These are phyloP conservation scores for Arthroderma sp. DNA, from an alignment of 2,329 filamentous ascomycete genomes.

Conservation along the genomic window DNA sequence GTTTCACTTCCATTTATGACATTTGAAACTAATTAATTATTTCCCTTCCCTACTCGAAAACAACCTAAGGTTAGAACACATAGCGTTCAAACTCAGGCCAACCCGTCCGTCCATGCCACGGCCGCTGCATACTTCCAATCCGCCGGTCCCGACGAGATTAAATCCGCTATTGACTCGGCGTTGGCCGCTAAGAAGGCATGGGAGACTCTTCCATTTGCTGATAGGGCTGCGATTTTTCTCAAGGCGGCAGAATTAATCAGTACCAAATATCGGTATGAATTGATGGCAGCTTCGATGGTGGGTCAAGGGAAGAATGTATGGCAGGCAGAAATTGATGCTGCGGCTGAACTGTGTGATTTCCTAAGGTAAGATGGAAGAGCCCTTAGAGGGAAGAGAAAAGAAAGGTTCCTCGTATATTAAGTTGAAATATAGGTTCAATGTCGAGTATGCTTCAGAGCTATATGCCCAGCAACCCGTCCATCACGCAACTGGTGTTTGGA, in stretches of 20 bases:
- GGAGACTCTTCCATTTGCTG: constrained; percentile 76
- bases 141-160: constrained; percentile 54
- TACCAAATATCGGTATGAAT: constrained; percentile 86
- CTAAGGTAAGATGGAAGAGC: constrained; percentile 8
- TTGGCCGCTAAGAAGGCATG: constrained; percentile 70
- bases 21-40: too few species aligned
- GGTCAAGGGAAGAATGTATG: constrained; percentile 96
- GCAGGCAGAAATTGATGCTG: constrained; percentile 97
- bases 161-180: constrained; percentile 67
- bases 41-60: too few species aligned
- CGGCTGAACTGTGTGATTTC: constrained; percentile 85
- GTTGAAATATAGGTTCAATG: constrained; percentile 52
- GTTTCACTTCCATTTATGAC: background rate
- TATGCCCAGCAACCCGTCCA: constrained; percentile 77
- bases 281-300: constrained; percentile 91
- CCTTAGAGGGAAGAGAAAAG: too few species aligned
- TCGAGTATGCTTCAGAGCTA: constrained; percentile 81
- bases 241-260: constrained; percentile 85
- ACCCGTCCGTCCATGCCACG: constrained; percentile 67
- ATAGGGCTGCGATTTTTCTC: constrained; percentile 84
- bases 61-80: too few species aligned
- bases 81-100: constrained; percentile 21
- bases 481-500: constrained; percentile 76
- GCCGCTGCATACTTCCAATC: constrained; percentile 80
- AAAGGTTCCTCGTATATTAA: too few species aligned